Percentiles rank a stretch among this genome's conserved stretches.
Evolutionary conservation across 2,329 filamentous ascomycete species (phyloP).

Genomic region (Curvularia verruculosa): DNA sequence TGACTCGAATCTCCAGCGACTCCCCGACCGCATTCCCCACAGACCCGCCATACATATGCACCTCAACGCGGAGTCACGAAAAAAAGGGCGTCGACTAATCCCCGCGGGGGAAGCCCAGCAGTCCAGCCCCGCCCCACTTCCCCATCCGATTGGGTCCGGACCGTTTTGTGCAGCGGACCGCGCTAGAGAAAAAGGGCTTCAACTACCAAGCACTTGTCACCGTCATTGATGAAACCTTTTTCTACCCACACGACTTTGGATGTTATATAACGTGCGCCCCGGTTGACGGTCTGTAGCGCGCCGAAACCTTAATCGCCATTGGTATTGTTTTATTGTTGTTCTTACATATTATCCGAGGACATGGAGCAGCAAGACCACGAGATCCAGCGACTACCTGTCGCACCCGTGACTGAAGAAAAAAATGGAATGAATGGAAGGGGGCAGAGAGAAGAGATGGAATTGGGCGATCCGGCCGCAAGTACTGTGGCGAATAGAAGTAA

Average conservation of each 20-base stretch:
- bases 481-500: conserved; percentile 31
- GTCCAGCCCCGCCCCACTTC: conserved; percentile 3
- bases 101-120: neutral
- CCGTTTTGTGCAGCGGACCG: conserved; percentile 6
- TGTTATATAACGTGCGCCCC: neutral
- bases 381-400: neutral
- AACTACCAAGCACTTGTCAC: neutral
- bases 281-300: neutral
- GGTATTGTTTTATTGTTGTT: neutral
- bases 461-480: conserved; percentile 6
- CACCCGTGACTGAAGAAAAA: neutral
- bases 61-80: neutral
- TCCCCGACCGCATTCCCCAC: neutral
- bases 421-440: neutral
- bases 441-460: neutral
- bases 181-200: conserved; percentile 11
- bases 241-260: neutral
- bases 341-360: neutral
- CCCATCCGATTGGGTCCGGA: neutral
- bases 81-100: conserved; percentile 7
- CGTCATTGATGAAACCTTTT: neutral
- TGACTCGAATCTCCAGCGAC: neutral
- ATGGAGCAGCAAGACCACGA: conserved; percentile 1
- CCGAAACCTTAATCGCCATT: neutral
- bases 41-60: neutral